These are phyloP conservation scores for Saccharomycodes ludwigii DNA, from an alignment of 805 yeast genomes.

Conservation along the genomic window DNA sequence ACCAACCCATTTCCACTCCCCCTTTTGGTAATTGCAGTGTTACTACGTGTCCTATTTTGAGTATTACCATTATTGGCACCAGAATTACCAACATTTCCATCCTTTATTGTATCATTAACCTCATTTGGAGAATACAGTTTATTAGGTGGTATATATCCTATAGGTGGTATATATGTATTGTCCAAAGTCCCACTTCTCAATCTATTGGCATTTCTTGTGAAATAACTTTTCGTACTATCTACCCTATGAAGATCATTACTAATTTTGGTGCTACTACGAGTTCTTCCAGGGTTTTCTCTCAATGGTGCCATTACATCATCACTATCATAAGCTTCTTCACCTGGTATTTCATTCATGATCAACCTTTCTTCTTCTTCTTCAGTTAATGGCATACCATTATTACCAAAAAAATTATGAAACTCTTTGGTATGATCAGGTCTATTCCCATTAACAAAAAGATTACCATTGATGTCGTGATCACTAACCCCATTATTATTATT, in stretches of 20 bases:
- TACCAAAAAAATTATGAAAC: constrained; percentile 19
- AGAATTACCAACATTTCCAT: too few species aligned
- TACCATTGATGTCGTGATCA: constrained; percentile 2
- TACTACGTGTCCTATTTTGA: too few species aligned
- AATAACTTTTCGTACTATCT: constrained; percentile 22
- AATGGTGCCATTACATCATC: constrained; percentile 23
- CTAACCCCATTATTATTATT: constrained; percentile 4
- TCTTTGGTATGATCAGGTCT: constrained; percentile 22
- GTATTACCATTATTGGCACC: too few species aligned
- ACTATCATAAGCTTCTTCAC: constrained; percentile 25
- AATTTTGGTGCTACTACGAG: not conserved
- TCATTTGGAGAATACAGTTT: too few species aligned
- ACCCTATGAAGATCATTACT: constrained; percentile 9
- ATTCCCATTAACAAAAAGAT: constrained; percentile 6
- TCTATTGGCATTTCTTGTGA: constrained; percentile 18
- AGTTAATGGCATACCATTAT: constrained; percentile 8
- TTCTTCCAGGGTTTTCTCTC: constrained; percentile 12
- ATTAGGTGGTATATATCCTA: too few species aligned
- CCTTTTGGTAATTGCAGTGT: too few species aligned
- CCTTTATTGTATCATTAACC: too few species aligned
- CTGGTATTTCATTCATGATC: constrained; percentile 21
- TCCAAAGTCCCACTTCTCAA: constrained; percentile 18
- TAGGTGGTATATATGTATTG: constrained; percentile 2
- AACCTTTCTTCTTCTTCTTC: constrained; percentile 14
- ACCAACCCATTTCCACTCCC: too few species aligned